Evolutionary conservation across 768 basidiomycete species (phyloP).

Genomic region (Lentinula edodes): DNA sequence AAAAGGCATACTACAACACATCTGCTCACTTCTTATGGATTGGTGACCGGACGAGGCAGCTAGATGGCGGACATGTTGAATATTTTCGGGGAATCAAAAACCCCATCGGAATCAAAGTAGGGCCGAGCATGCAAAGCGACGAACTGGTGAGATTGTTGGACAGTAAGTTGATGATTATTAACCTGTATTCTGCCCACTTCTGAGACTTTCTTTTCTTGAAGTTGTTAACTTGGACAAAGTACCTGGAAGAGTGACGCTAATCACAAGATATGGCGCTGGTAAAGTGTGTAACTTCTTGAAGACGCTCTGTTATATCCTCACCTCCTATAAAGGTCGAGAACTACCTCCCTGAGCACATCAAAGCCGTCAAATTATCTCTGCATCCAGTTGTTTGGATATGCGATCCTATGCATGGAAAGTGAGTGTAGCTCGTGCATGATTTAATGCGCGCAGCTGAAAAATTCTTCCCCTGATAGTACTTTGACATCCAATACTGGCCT

Average conservation of each 20-base stretch:
- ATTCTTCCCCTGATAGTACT: conserved; percentile 38
- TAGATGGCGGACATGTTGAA: conserved; percentile 92
- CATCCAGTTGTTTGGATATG: conserved; percentile 94
- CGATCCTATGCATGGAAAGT: conserved; percentile 99
- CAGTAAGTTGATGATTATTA: conserved; percentile 39
- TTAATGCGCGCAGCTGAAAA: neutral
- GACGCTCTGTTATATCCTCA: neutral
- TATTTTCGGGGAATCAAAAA: conserved; percentile 91
- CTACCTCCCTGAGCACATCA: conserved; percentile 76
- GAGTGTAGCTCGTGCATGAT: conserved; percentile 22
- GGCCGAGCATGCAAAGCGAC: conserved; percentile 74
- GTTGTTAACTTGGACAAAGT: conserved; percentile 88
- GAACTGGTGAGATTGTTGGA: conserved; percentile 76
- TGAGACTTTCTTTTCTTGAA: conserved; percentile 19
- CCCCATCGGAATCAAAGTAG: conserved; percentile 94
- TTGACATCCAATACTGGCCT: conserved; percentile 73
- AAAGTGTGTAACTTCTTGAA: conserved; percentile 44
- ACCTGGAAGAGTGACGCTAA: conserved; percentile 78
- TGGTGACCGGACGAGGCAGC: conserved; percentile 90
- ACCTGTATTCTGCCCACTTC: neutral
- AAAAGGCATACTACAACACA: conserved; percentile 72
- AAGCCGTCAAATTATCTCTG: conserved; percentile 67
- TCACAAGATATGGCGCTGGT: conserved; percentile 87
- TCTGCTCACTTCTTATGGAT: conserved; percentile 97
- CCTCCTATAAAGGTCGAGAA: conserved; percentile 50